Evolutionary conservation across 441 rosid genomes (phyloP).

Genomic region (Sinapis alba): DNA sequence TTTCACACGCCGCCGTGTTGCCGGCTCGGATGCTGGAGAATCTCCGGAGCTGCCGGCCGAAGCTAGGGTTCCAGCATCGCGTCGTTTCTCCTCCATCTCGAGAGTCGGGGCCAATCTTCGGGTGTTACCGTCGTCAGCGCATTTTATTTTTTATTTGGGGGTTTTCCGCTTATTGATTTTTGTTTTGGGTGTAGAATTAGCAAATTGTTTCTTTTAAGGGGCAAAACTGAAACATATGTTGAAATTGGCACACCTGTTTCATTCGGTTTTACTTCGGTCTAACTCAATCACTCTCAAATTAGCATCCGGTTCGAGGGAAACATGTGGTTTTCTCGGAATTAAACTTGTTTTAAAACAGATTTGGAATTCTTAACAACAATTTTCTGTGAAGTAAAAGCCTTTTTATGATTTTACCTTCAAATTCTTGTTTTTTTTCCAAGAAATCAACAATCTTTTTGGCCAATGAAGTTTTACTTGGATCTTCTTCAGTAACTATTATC

Average conservation of each 20-base stretch:
- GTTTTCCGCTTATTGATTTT: neutral
- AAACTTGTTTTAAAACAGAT: neutral
- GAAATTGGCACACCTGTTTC: neutral
- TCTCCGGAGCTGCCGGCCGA: conserved; percentile 44
- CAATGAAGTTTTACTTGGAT: neutral
- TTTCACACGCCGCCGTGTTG: conserved; percentile 76
- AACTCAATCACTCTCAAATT: neutral
- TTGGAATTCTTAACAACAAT: neutral
- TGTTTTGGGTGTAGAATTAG: neutral
- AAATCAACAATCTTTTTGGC: neutral
- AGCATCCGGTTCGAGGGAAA: neutral
- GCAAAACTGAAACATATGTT: neutral
- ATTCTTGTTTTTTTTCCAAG: neutral
- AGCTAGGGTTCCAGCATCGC: conserved; percentile 46
- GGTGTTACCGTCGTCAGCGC: neutral
- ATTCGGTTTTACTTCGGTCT: neutral
- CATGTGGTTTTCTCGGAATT: neutral
- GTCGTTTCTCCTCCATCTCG: conserved; percentile 44
- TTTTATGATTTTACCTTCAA: neutral
- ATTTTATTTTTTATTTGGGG: neutral
- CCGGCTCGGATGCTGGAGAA: conserved; percentile 62
- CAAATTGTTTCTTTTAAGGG: neutral
- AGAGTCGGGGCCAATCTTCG: neutral
- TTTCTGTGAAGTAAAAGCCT: neutral
- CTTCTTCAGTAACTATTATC: neutral